Conservation (phyloP, 2,329 filamentous ascomycete genomes). For the Epichloe baconii region DNA sequence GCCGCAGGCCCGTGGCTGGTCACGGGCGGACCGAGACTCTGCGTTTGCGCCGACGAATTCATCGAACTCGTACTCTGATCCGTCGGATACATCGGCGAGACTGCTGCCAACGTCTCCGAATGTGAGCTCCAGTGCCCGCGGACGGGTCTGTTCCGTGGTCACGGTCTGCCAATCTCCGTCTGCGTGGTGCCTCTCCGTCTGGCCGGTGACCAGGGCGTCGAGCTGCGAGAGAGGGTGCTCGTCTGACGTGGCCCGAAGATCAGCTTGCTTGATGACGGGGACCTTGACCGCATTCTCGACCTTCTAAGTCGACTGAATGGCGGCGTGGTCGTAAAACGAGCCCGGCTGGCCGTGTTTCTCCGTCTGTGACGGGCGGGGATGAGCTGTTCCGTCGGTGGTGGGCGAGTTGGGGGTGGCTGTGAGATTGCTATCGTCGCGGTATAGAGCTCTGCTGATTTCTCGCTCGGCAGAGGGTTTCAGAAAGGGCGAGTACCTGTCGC, state of each 20-base stretch:
- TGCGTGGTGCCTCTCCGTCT: conserved; percentile 4
- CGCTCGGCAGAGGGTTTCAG: conserved; percentile 26
- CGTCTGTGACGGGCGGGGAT: neutral
- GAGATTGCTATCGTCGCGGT: conserved; percentile 14
- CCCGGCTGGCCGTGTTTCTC: conserved; percentile 1
- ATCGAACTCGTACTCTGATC: conserved; percentile 9
- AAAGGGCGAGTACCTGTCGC: conserved; percentile 23
- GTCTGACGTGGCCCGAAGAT: neutral
- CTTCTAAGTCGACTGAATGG: conserved; percentile 27
- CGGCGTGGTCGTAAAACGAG: conserved; percentile 24
- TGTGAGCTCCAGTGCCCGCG: conserved; percentile 12
- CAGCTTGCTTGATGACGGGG: conserved; percentile 14
- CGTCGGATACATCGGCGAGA: conserved; percentile 31
- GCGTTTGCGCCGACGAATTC: conserved; percentile 2
- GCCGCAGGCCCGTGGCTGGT: neutral
- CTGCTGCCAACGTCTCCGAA: conserved; percentile 27
- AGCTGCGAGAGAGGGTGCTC: conserved; percentile 6
- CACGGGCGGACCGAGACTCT: neutral
- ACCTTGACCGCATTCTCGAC: conserved; percentile 27
- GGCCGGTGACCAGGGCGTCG: conserved; percentile 6
- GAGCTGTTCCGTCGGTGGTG: neutral
- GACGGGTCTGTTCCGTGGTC: conserved; percentile 16
- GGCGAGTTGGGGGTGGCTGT: conserved; percentile 4
- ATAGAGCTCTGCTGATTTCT: conserved; percentile 29
- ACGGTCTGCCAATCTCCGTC: conserved; percentile 26